These are phyloP conservation scores for Guyanaporus albipodus DNA, from an alignment of 768 basidiomycete genomes.

Conservation along the genomic window DNA sequence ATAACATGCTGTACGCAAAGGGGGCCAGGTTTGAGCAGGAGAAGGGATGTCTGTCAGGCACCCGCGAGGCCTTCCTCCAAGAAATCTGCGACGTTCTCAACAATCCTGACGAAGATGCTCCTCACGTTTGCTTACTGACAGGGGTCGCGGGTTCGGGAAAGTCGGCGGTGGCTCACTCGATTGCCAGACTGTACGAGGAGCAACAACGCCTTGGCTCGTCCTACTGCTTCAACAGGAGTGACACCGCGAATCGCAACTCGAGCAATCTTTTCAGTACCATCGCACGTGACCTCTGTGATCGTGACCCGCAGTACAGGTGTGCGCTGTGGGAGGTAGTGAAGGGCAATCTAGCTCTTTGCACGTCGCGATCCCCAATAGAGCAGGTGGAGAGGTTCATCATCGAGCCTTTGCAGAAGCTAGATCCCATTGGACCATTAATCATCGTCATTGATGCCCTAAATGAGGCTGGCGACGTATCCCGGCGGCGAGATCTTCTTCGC, in stretches of 20 bases:
- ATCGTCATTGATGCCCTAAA: background rate
- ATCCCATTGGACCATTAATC: background rate
- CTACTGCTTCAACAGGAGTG: background rate
- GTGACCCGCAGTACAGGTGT: too few relatives aligned
- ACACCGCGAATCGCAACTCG: background rate
- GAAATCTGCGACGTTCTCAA: too few relatives aligned
- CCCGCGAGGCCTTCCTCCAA: too few relatives aligned
- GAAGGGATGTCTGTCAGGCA: background rate
- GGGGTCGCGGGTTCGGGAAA: too few relatives aligned
- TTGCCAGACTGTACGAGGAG: background rate
- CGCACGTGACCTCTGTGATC: too few relatives aligned
- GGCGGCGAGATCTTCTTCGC: too few relatives aligned
- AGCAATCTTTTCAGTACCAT: background rate
- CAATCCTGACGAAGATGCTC: too few relatives aligned
- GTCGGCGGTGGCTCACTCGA: background rate
- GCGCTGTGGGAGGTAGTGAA: too few relatives aligned
- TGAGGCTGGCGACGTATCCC: too few relatives aligned
- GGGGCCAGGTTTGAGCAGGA: background rate
- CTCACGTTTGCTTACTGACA: background rate
- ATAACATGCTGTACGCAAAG: too few relatives aligned
- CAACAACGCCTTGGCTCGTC: too few relatives aligned
- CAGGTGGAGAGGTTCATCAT: background rate
- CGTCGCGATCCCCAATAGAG: background rate
- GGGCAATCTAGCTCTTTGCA: too few relatives aligned
- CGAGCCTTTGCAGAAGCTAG: background rate